phyloP scores from a whole-genome alignment of 495 filamentous ascomycete species.

The Apiosordaria backusii region DNA sequence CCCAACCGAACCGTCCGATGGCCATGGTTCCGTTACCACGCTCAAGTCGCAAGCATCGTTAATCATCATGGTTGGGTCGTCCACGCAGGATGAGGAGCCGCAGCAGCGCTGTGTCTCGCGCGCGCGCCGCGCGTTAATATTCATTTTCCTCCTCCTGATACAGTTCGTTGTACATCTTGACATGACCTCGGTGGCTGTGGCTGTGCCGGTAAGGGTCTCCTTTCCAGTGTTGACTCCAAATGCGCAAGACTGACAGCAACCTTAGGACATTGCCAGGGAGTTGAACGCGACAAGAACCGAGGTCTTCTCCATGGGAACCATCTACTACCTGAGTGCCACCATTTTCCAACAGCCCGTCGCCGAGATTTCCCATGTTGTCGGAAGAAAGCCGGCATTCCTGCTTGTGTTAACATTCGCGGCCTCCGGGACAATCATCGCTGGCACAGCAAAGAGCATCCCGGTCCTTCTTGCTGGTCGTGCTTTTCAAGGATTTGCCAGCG shows the following conservation, averaged over 20 bases:
- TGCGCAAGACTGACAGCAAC: slow-evolving; percentile 24
- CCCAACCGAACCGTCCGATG: neutral
- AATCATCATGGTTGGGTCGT: neutral
- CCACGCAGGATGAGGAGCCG: neutral
- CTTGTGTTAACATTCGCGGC: slow-evolving; percentile 52
- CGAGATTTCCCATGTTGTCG: slow-evolving; percentile 52
- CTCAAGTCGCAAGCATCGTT: neutral
- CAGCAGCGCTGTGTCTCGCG: neutral
- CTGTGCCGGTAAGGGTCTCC: slow-evolving; percentile 64
- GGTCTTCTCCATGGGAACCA: slow-evolving; percentile 56
- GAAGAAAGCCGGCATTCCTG: slow-evolving; percentile 48
- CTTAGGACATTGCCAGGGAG: slow-evolving; percentile 51
- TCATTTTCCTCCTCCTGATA: slow-evolving; percentile 24
- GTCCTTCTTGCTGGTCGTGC: slow-evolving; percentile 62
- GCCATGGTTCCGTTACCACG: neutral
- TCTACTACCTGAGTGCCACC: slow-evolving; percentile 51
- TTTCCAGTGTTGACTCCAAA: slow-evolving; percentile 61
- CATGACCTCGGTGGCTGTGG: slow-evolving; percentile 56
- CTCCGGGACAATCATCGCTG: slow-evolving; percentile 58
- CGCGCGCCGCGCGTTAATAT: slow-evolving; percentile 14
- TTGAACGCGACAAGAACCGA: slow-evolving; percentile 54
- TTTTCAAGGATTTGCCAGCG: slow-evolving; percentile 68
- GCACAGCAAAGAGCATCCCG: slow-evolving; percentile 54
- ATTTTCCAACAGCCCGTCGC: slow-evolving; percentile 52
- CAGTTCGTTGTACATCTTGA: slow-evolving; percentile 47